Conservation (phyloP, 2,329 filamentous ascomycete species). For the Aspergillus puulaauensis region DNA sequence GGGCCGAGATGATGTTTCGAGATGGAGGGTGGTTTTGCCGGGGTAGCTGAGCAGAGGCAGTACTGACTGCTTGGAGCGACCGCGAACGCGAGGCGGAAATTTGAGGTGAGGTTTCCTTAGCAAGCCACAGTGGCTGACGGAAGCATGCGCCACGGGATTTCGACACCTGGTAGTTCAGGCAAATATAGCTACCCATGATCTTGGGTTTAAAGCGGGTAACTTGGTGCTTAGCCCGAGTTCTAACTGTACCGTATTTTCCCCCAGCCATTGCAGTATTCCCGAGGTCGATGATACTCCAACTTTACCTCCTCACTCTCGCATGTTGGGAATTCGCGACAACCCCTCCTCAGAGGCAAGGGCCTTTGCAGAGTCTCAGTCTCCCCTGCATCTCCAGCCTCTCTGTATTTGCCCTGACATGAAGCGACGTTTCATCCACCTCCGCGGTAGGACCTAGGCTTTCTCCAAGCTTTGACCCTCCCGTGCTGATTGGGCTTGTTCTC, state of each 20-base stretch:
- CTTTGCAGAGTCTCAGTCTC: not conserved
- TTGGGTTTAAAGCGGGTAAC: too few relatives aligned
- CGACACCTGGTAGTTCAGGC: conserved; percentile 24
- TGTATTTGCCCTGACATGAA: not conserved
- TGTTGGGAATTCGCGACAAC: not conserved
- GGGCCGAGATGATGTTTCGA: conserved; percentile 13
- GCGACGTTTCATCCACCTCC: not conserved
- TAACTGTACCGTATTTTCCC: not conserved
- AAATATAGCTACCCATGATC: not conserved
- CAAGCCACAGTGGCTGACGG: conserved; percentile 12
- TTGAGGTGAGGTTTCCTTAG: conserved; percentile 25
- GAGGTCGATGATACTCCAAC: not conserved
- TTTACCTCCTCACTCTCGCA: not conserved
- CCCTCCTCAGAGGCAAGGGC: not conserved
- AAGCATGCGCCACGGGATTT: conserved; percentile 10
- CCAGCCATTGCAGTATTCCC: conserved; percentile 10
- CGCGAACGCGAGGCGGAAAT: conserved; percentile 39
- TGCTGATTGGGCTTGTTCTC: not conserved
- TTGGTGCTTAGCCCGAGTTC: not conserved
- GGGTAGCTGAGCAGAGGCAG: conserved; percentile 5
- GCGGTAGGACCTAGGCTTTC: not conserved
- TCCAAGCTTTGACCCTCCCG: not conserved
- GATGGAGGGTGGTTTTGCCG: conserved; percentile 1
- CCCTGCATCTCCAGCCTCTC: conserved; percentile 2
- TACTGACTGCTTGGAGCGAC: conserved; percentile 16